A percentile compares a stretch with the other conserved stretches of the same genome.
phyloP scores from a whole-genome alignment of 192 early-diverging fungal species.

The Coemansia sp. region DNA sequence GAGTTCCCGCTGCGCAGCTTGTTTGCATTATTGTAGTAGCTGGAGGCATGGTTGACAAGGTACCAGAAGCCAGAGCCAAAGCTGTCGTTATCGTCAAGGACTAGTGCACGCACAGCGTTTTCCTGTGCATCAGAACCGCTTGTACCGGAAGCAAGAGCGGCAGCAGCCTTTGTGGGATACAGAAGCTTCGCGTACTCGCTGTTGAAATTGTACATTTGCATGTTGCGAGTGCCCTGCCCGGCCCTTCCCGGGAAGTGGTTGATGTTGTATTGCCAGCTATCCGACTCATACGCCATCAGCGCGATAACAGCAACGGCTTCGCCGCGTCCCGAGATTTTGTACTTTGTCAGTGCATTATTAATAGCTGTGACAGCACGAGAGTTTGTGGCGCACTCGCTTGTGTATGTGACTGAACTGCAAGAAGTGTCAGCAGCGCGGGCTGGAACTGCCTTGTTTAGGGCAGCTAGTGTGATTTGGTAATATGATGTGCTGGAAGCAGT shows the following conservation, averaged over 20 bases:
- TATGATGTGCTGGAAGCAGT: too few species aligned
- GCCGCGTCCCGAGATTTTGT: conserved; percentile 21
- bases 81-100: conserved; percentile 45
- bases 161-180: not conserved
- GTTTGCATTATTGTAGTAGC: conserved; percentile 21
- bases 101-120: conserved; percentile 40
- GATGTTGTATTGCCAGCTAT: conserved; percentile 31
- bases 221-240: conserved; percentile 38
- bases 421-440: not conserved
- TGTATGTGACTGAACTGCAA: not conserved
- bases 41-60: conserved; percentile 16
- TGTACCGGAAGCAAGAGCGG: not conserved
- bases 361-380: conserved; percentile 19
- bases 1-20: conserved; percentile 25
- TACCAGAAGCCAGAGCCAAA: conserved; percentile 55
- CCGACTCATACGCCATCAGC: conserved; percentile 36
- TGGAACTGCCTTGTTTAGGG: not conserved
- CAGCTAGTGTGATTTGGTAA: not conserved
- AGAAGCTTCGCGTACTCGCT: conserved; percentile 28
- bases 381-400: conserved; percentile 21
- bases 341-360: conserved; percentile 24
- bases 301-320: conserved; percentile 36
- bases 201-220: conserved; percentile 32
- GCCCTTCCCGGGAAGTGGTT: conserved; percentile 13
- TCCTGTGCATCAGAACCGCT: not conserved